A percentile compares a stretch with the other conserved stretches of the same genome.
Conservation (phyloP, 345 rosid genomes). For the Pugionium cornutum region DNA sequence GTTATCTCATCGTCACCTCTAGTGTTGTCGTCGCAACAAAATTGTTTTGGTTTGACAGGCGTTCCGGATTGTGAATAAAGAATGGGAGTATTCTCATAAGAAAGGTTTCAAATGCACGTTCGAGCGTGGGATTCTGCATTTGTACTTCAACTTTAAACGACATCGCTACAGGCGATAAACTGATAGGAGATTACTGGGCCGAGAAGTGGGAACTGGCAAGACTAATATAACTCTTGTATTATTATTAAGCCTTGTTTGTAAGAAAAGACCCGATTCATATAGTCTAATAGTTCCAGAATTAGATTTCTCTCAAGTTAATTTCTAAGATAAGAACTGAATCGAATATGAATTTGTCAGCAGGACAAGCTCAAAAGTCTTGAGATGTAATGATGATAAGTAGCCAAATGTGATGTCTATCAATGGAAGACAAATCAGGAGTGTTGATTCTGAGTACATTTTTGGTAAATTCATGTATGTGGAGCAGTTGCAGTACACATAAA, state of each 20-base stretch:
- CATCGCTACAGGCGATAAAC: constrained; percentile 81
- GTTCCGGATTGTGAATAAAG: constrained; percentile 84
- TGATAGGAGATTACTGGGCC: constrained; percentile 18
- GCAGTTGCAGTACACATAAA: constrained; percentile 15
- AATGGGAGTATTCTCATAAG: constrained; percentile 98
- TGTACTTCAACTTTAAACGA: constrained; percentile 90
- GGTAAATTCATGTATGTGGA: constrained; percentile 13
- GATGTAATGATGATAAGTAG: constrained; percentile 1
- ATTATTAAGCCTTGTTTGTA: constrained; percentile 26
- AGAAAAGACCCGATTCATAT: neutral
- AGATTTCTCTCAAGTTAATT: neutral
- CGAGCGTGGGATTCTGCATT: constrained; percentile 87
- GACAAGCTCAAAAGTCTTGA: neutral
- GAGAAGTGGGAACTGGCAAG: constrained; percentile 16
- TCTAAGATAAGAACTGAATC: neutral
- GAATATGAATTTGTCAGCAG: neutral
- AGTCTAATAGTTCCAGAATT: neutral
- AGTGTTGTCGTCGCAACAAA: neutral
- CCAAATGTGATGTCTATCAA: neutral
- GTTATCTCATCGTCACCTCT: neutral
- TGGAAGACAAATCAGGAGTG: neutral
- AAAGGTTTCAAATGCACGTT: constrained; percentile 95
- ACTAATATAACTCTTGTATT: constrained; percentile 14
- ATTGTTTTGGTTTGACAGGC: constrained; percentile 52
- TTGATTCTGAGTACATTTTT: neutral